Conservation (phyloP, 1,284 basidiomycete species). For the Nidula niveotomentosa region DNA sequence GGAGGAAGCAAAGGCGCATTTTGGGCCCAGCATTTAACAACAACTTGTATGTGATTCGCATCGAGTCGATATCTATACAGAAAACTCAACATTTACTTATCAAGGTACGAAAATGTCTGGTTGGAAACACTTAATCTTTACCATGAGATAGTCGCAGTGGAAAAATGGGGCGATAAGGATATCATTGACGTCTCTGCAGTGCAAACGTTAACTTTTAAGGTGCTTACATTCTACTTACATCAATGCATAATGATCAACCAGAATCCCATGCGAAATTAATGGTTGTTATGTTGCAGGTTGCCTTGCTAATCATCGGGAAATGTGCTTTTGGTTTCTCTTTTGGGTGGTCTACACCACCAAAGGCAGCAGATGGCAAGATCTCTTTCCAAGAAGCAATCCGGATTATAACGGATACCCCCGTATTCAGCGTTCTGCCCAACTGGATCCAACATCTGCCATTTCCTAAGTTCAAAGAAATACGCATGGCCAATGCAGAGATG, state of each 20-base stretch:
- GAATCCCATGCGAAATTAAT: not conserved
- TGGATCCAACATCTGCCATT: constrained; percentile 36
- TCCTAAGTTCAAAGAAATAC: constrained; percentile 11
- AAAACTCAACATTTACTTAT: not conserved
- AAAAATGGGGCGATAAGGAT: constrained; percentile 39
- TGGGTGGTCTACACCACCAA: constrained; percentile 38
- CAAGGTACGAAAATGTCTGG: constrained; percentile 47
- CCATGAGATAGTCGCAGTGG: constrained; percentile 39
- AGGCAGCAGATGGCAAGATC: constrained; percentile 34
- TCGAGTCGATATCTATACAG: constrained; percentile 33
- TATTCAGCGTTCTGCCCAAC: constrained; percentile 31
- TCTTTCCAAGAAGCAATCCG: constrained; percentile 43
- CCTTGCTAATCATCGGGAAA: constrained; percentile 45
- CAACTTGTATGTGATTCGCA: constrained; percentile 44
- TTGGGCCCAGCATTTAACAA: constrained; percentile 50
- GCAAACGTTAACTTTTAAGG: constrained; percentile 43
- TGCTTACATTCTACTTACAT: not conserved
- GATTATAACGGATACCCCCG: constrained; percentile 29
- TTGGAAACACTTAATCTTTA: constrained; percentile 38
- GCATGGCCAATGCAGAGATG: constrained; percentile 24
- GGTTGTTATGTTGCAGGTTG: constrained; percentile 28
- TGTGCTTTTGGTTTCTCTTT: constrained; percentile 53
- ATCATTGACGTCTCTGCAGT: constrained; percentile 33
- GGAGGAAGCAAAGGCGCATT: constrained; percentile 49
- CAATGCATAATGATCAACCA: not conserved